A percentile compares a stretch with the other conserved stretches of the same genome.
phyloP scores from a whole-genome alignment of 1,284 basidiomycete genomes.

The Heliocybe sulcata region DNA sequence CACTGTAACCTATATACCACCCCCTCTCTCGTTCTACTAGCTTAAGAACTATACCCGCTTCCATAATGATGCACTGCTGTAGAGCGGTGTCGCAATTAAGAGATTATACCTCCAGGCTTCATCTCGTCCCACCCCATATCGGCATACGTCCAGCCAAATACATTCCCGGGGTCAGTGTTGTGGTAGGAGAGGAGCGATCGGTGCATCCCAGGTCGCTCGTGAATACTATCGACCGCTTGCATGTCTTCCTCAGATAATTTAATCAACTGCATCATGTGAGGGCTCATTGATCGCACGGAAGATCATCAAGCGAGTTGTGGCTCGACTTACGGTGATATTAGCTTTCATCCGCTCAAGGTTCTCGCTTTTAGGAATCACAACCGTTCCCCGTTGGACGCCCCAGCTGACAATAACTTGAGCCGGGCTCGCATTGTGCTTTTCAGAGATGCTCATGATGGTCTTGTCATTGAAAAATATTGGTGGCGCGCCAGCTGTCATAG shows the following conservation, averaged over 20 bases:
- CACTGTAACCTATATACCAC: too few relatives aligned
- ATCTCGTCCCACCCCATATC: slow-evolving; percentile 35
- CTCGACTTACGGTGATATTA: slow-evolving; percentile 29
- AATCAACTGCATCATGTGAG: slow-evolving; percentile 19
- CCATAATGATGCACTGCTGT: too few relatives aligned
- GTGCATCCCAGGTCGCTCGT: slow-evolving; percentile 32
- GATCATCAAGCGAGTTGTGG: background rate
- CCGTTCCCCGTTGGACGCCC: slow-evolving; percentile 28
- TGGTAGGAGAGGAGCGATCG: slow-evolving; percentile 22
- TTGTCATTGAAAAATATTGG: slow-evolving; percentile 6
- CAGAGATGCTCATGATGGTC: slow-evolving; percentile 30
- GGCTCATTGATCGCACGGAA: background rate
- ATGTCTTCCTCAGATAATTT: slow-evolving; percentile 5
- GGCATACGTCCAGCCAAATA: slow-evolving; percentile 37
- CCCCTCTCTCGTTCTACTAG: too few relatives aligned
- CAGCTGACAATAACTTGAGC: slow-evolving; percentile 42
- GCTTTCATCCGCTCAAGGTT: slow-evolving; percentile 28
- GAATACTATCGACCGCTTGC: slow-evolving; percentile 23
- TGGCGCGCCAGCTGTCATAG: background rate
- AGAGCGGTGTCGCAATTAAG: slow-evolving; percentile 2
- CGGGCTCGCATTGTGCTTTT: slow-evolving; percentile 29
- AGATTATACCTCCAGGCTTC: slow-evolving; percentile 26
- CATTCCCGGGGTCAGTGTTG: slow-evolving; percentile 13
- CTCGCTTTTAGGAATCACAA: slow-evolving; percentile 34
- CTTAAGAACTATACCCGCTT: too few relatives aligned